phyloP scores from a whole-genome alignment of 257 asterid species.

The Primulina eburnea region DNA sequence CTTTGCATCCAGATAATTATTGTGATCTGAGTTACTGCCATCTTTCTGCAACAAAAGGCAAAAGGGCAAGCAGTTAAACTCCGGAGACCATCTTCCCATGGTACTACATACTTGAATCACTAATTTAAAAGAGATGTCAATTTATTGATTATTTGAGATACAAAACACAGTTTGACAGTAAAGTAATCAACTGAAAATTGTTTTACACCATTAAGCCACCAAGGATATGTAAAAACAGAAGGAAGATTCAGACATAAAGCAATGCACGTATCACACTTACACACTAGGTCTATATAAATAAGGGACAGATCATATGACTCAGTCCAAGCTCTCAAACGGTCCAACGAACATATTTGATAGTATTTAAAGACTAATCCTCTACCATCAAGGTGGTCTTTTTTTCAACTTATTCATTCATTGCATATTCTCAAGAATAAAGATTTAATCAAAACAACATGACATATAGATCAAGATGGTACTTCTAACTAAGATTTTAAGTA shows the following conservation, averaged over 20 bases:
- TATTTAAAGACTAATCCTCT: background rate
- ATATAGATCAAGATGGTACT: no score
- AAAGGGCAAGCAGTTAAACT: conserved; percentile 26
- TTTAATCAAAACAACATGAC: no score
- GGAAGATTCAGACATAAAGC: background rate
- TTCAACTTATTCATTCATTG: background rate
- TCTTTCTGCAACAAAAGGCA: conserved; percentile 60
- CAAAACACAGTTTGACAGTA: no score
- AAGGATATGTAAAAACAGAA: background rate
- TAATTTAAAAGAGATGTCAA: background rate
- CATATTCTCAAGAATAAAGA: no score
- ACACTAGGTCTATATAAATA: background rate
- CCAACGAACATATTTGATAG: background rate
- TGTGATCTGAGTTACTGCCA: conserved; percentile 67
- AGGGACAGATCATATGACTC: background rate
- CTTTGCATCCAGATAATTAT: conserved; percentile 85
- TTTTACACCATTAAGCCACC: background rate
- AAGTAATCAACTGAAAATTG: background rate
- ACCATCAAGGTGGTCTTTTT: background rate
- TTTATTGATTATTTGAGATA: no score
- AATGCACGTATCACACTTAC: background rate
- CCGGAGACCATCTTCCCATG: conserved; percentile 5
- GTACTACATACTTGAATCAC: background rate
- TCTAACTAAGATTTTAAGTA: no score
- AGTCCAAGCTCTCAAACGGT: background rate